Evolutionary conservation across 192 early-diverging fungal species (phyloP).

Genomic region (Gamsiella multidivaricata): DNA sequence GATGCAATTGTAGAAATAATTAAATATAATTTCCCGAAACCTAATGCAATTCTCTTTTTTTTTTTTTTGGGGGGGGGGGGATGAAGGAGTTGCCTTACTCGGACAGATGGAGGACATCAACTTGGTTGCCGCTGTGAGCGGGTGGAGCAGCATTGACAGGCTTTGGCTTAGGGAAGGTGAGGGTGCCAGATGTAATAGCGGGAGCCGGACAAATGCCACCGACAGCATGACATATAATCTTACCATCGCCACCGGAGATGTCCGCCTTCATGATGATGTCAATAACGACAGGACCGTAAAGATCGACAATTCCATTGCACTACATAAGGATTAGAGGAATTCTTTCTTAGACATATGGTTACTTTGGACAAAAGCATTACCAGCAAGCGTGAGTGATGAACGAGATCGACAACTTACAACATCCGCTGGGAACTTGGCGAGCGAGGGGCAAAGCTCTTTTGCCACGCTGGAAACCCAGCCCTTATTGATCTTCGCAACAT

Average conservation of each 20-base stretch:
- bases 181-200: slow-evolving; percentile 25
- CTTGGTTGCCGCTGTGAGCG: slow-evolving; percentile 24
- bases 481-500: slow-evolving; percentile 27
- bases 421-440: slow-evolving; percentile 10
- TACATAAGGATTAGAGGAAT: slow-evolving; percentile 17
- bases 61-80: not conserved
- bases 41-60: slow-evolving; percentile 2
- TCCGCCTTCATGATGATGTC: slow-evolving; percentile 51
- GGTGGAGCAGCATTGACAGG: slow-evolving; percentile 38
- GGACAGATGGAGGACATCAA: slow-evolving; percentile 61
- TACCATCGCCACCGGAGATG: slow-evolving; percentile 35
- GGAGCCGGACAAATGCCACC: slow-evolving; percentile 57
- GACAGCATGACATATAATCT: slow-evolving; percentile 52
- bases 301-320: slow-evolving; percentile 58
- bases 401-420: slow-evolving; percentile 23
- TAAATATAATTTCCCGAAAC: no score
- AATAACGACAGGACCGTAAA: slow-evolving; percentile 53
- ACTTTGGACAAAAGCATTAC: no score
- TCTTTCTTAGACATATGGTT: no score
- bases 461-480: slow-evolving; percentile 18
- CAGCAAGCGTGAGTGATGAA: no score
- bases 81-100: slow-evolving; percentile 56
- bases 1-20: not conserved
- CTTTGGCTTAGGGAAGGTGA: slow-evolving; percentile 59
- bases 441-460: slow-evolving; percentile 18